These are phyloP conservation scores for Aureobasidium sp. DNA, from an alignment of 2,329 filamentous ascomycete species.

Conservation along the genomic window DNA sequence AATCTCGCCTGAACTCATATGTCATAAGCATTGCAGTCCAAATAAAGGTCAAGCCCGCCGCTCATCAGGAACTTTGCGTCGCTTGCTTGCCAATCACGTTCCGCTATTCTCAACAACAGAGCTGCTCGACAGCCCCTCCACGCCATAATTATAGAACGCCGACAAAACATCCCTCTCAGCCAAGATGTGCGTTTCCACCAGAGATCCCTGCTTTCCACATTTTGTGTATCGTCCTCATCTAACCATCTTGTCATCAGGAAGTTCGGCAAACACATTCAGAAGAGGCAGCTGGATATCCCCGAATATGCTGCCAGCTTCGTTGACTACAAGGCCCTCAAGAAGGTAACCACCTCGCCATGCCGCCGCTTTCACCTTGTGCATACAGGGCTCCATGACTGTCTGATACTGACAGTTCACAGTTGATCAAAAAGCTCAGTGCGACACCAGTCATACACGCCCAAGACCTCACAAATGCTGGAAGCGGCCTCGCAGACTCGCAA, in stretches of 20 bases:
- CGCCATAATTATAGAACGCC: not conserved
- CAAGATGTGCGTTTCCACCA: conserved; percentile 1
- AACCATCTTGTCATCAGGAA: conserved; percentile 57
- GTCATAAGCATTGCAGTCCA: not conserved
- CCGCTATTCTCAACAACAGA: not conserved
- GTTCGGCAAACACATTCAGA: conserved; percentile 99
- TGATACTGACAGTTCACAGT: conserved; percentile 45
- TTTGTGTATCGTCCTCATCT: not conserved
- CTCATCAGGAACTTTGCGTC: conserved; percentile 1
- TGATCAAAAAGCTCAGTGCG: conserved; percentile 95
- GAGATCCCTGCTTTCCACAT: not conserved
- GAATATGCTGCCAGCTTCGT: conserved; percentile 99
- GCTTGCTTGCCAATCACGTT: not conserved
- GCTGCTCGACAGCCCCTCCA: not conserved
- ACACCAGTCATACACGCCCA: conserved; percentile 77
- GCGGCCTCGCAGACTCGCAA: conserved; percentile 62
- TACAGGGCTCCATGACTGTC: not conserved
- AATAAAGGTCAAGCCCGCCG: conserved; percentile 6
- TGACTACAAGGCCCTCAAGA: conserved; percentile 98
- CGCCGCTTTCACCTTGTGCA: not conserved
- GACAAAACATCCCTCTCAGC: not conserved
- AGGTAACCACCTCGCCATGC: conserved; percentile 50
- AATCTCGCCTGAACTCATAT: conserved; percentile 5
- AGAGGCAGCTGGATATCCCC: conserved; percentile 95
- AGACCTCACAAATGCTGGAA: conserved; percentile 27